Evolutionary conservation across 2,329 filamentous ascomycete species (phyloP), one percentile per base, ranked within the genome.

Genomic region (Coniosporium tulheliwenetii): DNA sequence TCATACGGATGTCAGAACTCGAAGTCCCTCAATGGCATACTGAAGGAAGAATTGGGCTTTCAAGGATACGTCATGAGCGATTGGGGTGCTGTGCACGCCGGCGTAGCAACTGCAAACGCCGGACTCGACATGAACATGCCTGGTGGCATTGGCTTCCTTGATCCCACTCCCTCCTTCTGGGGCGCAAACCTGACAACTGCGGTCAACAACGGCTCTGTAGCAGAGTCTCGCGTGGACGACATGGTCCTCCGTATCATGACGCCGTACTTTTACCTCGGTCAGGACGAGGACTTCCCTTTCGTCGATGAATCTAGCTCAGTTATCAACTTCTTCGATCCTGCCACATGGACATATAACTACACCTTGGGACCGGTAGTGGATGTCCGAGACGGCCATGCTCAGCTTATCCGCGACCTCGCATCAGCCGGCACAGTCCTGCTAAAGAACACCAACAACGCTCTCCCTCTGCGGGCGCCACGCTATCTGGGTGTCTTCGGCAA

Each of bases 21-120:
- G 8, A 54, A 41, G 48, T 47, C 60, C 1, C 53, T 69, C 8
- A 72, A 71, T 41, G 65, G 64, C 5, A 49, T 71, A 5, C 54
- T 73, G 12, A 72, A 71, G 43, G 58, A 59, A 1, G 67, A 73
- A 44, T 56, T 73, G 1, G 67, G 67, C 10, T 71, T 70, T 51
- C 60, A 67, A 42, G 61, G 60, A 9, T 58, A 60, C 43, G 51
- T 64, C 15, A 52, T 69, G 59, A 62, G 58, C 8, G 65, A 68
- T 44, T 67, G 63, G 60, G 51, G 49, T 16, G 70, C 61, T 1
- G 62, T 62, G 0, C 62, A 70, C 41, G 53, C 56, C 8, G 64
- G 64, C 5, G 60, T 66, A 2, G 50, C 59, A 4, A 52, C 64
- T n/a, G 64, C 65, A 13, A 54, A 67, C 37, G 63, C 60, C 19